A percentile compares a stretch with the other conserved stretches of the same genome.
Conservation (phyloP, 2,329 filamentous ascomycete genomes). For the Elsinoe necatrix region DNA sequence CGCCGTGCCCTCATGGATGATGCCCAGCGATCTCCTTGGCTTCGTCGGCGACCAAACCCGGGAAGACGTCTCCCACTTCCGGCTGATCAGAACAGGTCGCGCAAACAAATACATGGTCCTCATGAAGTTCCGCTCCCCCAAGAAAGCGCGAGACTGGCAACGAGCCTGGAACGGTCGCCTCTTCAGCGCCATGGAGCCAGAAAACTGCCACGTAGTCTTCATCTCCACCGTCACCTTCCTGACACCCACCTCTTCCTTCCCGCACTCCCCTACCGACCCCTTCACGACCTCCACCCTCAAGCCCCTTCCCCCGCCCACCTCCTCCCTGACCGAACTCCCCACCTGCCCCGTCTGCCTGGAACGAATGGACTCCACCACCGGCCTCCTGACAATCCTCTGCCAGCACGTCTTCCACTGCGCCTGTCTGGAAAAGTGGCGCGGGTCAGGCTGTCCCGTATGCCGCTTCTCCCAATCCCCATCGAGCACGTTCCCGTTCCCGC, state of each 20-base stretch:
- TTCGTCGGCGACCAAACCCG: constrained; percentile 85
- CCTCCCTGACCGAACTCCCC: constrained; percentile 79
- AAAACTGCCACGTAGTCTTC: constrained; percentile 91
- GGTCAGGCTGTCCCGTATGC: constrained; percentile 87
- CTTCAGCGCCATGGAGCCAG: constrained; percentile 89
- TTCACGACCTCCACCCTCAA: constrained; percentile 54
- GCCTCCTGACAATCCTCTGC: constrained; percentile 88
- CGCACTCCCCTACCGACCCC: constrained; percentile 52
- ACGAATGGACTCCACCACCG: constrained; percentile 95
- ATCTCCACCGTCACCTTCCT: constrained; percentile 86
- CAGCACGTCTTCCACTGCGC: constrained; percentile 97
- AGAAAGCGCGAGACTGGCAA: constrained; percentile 70
- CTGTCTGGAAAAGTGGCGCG: constrained; percentile 93
- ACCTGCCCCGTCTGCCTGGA: constrained; percentile 96
- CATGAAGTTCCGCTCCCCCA: constrained; percentile 78
- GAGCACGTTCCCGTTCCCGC: constrained; percentile 32
- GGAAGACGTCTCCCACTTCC: constrained; percentile 81
- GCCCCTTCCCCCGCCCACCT: constrained; percentile 64
- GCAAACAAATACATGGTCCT: constrained; percentile 91
- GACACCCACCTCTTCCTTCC: constrained; percentile 50
- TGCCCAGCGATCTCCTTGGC: constrained; percentile 79
- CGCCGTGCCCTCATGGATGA: constrained; percentile 89
- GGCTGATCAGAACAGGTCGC: constrained; percentile 82
- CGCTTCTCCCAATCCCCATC: constrained; percentile 65
- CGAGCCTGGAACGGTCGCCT: constrained; percentile 84